Evolutionary conservation across 1,139 yeast species (phyloP), one percentile per base, ranked within the genome.

Genomic region (Yamadazyma oceani): DNA sequence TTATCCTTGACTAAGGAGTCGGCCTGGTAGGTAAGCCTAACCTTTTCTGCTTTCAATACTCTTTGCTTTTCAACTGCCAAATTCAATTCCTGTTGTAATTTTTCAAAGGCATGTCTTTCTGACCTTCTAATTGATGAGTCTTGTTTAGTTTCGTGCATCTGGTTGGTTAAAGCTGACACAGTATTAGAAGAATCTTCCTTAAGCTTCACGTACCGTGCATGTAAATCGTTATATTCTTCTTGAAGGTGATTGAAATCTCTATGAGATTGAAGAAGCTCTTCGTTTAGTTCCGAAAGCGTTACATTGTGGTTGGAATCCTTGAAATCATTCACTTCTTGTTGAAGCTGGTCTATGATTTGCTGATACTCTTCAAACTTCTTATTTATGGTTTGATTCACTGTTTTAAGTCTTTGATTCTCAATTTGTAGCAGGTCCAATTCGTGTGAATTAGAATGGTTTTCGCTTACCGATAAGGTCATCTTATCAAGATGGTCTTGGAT

Each of bases 1-100:
- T 71, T 68, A 33, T 73, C 78, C 17, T 61, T 60, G 17, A 57
- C 52, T 13, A 69, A 43, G 12, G 70, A 48, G 38, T 77, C 76
- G 17, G 69, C 51, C 23, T 68, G 57, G 50, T 70, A 69, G 4
- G 69, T 60, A 17, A 73, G 53, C 42, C 70, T 62, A 17, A 70
- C 65, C 43, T 74, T 75, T 44, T 78, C 84, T 4, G 80, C 73
- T 27, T 69, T 68, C 31, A 70, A 54, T 3, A 64, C 55, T 32
- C 80, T 54, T 42, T 75, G 78, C 45, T 74, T 76, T 19, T 75
- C 73, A 7, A 68, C 64, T 0, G 80, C 73, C 5, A 53, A 47
- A 22, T 70, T 67, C 29, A 75, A 55, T 17, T 71, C 75, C 27
- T 61, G 64, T 26, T 62, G 62, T 3, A 66, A 45, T 38, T 58